These are phyloP conservation scores for Balakata baccata DNA, from an alignment of 345 rosid species.

Conservation along the genomic window DNA sequence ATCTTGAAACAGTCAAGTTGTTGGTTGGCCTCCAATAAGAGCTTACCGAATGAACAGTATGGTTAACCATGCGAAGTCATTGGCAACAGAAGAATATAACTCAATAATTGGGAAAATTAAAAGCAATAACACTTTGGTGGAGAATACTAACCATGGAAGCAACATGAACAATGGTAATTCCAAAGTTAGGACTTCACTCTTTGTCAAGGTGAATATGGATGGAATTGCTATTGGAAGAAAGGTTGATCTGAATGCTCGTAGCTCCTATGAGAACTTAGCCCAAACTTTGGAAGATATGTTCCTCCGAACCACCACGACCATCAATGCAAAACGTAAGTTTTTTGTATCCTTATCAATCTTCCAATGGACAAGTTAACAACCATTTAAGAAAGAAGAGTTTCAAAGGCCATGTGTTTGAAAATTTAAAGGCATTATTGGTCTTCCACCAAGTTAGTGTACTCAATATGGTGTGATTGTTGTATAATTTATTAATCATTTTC, in stretches of 20 bases:
- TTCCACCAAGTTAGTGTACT: background rate
- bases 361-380: constrained; percentile 3
- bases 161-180: constrained; percentile 27
- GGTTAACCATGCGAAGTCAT: constrained; percentile 59
- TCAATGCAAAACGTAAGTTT: constrained; percentile 38
- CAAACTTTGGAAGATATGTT: constrained; percentile 74
- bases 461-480: background rate
- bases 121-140: constrained; percentile 27
- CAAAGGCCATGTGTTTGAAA: background rate
- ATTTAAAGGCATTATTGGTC: background rate
- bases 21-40: constrained; percentile 98
- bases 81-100: constrained; percentile 45
- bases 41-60: constrained; percentile 72
- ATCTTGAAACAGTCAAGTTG: constrained; percentile 56
- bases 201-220: constrained; percentile 93
- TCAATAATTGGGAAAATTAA: constrained; percentile 29
- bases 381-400: background rate
- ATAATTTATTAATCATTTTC: background rate
- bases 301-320: constrained; percentile 35
- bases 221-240: constrained; percentile 93
- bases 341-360: constrained; percentile 6
- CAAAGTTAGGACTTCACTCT: constrained; percentile 45
- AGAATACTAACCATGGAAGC: constrained; percentile 27
- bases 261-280: constrained; percentile 68
- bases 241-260: constrained; percentile 65